A percentile compares a stretch with the other conserved stretches of the same genome.
phyloP scores from a whole-genome alignment of 2,329 filamentous ascomycete species.

The Botrytis paeoniae region DNA sequence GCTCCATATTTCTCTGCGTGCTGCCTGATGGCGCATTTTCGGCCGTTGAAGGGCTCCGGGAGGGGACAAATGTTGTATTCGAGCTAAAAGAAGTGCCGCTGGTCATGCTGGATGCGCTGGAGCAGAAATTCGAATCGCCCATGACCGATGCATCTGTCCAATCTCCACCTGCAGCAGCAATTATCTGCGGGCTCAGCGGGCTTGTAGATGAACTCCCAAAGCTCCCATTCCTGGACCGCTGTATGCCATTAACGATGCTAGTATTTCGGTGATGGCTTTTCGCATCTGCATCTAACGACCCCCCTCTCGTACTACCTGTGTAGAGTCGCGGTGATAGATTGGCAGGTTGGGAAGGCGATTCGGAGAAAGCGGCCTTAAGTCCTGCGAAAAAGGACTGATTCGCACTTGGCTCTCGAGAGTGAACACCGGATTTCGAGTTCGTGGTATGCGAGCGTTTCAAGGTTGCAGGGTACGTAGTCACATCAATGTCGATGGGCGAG shows the following conservation, averaged over 20 bases:
- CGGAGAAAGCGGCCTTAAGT: slow-evolving; percentile 25
- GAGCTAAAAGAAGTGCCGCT: slow-evolving; percentile 35
- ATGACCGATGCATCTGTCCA: slow-evolving; percentile 36
- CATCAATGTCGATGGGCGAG: slow-evolving; percentile 33
- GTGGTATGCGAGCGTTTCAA: slow-evolving; percentile 34
- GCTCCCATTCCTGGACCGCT: slow-evolving; percentile 89
- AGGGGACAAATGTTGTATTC: slow-evolving; percentile 37
- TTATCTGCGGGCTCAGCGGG: slow-evolving; percentile 84
- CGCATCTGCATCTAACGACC: slow-evolving; percentile 46
- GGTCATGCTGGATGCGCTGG: slow-evolving; percentile 31
- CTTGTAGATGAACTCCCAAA: slow-evolving; percentile 75
- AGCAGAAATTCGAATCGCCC: slow-evolving; percentile 33
- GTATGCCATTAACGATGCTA: slow-evolving; percentile 93
- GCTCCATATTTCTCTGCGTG: slow-evolving; percentile 54
- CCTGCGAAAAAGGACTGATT: slow-evolving; percentile 26
- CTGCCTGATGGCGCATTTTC: slow-evolving; percentile 45
- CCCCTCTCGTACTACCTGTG: slow-evolving; percentile 37
- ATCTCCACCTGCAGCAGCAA: slow-evolving; percentile 59
- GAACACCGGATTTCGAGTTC: slow-evolving; percentile 26
- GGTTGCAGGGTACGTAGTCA: slow-evolving; percentile 31
- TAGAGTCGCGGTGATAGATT: slow-evolving; percentile 34
- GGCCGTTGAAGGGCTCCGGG: slow-evolving; percentile 40
- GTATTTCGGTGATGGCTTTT: slow-evolving; percentile 83
- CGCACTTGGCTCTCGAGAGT: slow-evolving; percentile 30
- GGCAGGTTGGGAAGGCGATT: slow-evolving; percentile 29